Conservation (phyloP, 768 basidiomycete genomes). For the Cyathus striatus region DNA sequence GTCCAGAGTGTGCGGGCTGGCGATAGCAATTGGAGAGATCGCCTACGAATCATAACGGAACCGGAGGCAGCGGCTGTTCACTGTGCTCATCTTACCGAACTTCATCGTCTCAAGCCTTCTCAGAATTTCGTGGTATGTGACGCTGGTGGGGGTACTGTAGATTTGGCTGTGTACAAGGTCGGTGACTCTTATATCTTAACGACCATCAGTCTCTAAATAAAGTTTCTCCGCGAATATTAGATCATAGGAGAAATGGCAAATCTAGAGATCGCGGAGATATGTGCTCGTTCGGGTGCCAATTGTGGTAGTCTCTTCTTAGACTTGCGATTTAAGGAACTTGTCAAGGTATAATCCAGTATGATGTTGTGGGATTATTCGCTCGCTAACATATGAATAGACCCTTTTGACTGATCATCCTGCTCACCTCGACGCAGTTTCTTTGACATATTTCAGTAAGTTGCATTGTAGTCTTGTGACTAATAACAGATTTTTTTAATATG, state of each 20-base stretch:
- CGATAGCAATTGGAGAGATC: slow-evolving; percentile 74
- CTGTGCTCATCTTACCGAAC: slow-evolving; percentile 74
- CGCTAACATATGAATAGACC: slow-evolving; percentile 16
- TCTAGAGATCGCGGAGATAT: slow-evolving; percentile 91
- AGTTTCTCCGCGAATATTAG: slow-evolving; percentile 24
- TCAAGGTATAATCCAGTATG: slow-evolving; percentile 37
- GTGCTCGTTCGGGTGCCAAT: slow-evolving; percentile 81
- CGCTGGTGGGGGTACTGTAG: slow-evolving; percentile 80
- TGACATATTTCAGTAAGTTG: slow-evolving; percentile 72
- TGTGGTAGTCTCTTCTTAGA: slow-evolving; percentile 88
- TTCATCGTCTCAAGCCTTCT: slow-evolving; percentile 73
- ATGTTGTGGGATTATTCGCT: not conserved
- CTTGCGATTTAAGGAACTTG: slow-evolving; percentile 78
- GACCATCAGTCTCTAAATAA: slow-evolving; percentile 3
- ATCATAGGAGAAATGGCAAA: slow-evolving; percentile 76
- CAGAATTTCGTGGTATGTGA: slow-evolving; percentile 93
- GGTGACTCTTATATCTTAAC: slow-evolving; percentile 3
- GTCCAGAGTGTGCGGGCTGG: slow-evolving; percentile 68
- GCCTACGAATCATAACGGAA: slow-evolving; percentile 78
- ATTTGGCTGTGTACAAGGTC: slow-evolving; percentile 57
- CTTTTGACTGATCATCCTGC: slow-evolving; percentile 80
- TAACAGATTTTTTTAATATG: too few species aligned
- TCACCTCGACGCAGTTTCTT: slow-evolving; percentile 75
- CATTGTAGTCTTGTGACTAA: not conserved
- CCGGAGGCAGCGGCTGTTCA: slow-evolving; percentile 90